Evolutionary conservation across 2,329 filamentous ascomycete genomes (phyloP).

Genomic region (Fonsecaea multimorphosa): DNA sequence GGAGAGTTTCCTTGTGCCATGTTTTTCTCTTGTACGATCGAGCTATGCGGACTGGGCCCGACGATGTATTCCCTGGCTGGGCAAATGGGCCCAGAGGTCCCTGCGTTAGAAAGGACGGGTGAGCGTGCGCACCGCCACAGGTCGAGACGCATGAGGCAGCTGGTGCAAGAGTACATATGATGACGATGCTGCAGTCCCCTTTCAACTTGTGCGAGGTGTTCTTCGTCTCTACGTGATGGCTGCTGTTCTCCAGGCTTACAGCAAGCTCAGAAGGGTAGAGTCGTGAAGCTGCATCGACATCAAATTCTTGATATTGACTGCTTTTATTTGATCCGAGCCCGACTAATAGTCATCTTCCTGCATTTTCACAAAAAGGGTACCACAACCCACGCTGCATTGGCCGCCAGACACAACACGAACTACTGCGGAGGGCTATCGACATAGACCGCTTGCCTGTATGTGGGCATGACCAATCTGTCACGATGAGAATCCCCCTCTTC

Average conservation of each 20-base stretch:
- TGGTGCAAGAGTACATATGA: slow-evolving; percentile 8
- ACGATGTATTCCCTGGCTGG: slow-evolving; percentile 1
- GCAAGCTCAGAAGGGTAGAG: not conserved
- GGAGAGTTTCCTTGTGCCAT: slow-evolving; percentile 8
- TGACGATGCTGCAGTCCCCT: slow-evolving; percentile 7
- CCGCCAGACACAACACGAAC: not conserved
- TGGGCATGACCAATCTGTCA: not conserved
- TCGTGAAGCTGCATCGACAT: not conserved
- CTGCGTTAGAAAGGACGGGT: slow-evolving; percentile 6
- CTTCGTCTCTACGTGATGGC: not conserved
- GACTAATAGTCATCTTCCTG: not conserved
- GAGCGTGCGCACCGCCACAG: slow-evolving; percentile 7
- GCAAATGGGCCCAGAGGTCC: slow-evolving; percentile 7
- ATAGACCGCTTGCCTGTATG: no score
- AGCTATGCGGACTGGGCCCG: not conserved
- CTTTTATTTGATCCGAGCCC: not conserved
- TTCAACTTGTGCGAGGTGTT: not conserved
- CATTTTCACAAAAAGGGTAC: not conserved
- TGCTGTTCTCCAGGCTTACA: not conserved
- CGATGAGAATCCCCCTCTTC: slow-evolving; percentile 38
- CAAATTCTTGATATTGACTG: not conserved
- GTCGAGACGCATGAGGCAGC: not conserved
- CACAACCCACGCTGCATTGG: not conserved
- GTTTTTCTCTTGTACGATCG: slow-evolving; percentile 19
- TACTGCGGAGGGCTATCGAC: not conserved